Evolutionary conservation across 1,139 yeast species (phyloP), one percentile per base, ranked within the genome.

Genomic region (Meyerozyma sp.): DNA sequence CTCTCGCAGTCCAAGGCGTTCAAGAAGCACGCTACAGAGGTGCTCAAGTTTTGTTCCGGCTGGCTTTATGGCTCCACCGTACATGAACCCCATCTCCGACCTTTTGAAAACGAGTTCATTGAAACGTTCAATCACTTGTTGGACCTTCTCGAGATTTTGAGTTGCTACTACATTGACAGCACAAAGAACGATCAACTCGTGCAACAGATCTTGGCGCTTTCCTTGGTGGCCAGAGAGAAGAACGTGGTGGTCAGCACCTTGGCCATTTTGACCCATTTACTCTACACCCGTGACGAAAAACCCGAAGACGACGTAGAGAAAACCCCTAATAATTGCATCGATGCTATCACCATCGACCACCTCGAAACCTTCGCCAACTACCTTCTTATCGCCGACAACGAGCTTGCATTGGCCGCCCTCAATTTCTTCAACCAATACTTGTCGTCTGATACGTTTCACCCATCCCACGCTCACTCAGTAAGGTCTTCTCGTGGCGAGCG

Each of bases 91-190:
- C 48, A 50, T n/a, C 56, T 69, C 47, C 44, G 46, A n/a, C 49
- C 55, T 40, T 64, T 53, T 48, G 63, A 67, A 32, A 63, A 64
- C 61, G 78, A 75, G 46, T 69, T 71, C 51, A 58, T 57, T 41
- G 98, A 93, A 61, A 68, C 85, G 40, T 70, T 84, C 42, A 79
- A 75, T 46, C 89, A 86, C 59, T 69, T 83, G 25, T 65, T 90
- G 44, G 98, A 93, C 60, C 76, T 91, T 36, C 76, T 88, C 43
- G 98, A 93, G 59, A 83, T 93, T 2, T 77, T 90, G 40, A 82
- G 93, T 6, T 85, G 96, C 42, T 88, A 87, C 61, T 75, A 87
- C 53, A 82, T 89, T 11, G 93, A 94, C 30, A 84, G 82, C 32
- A 72, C 76, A 39, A 76, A 75, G 49, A 78, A 79, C 52, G 91